Base-by-base conservation (phyloP, 352 stramenopile genomes). In the Phytophthora macrochlamydospora region DNA sequence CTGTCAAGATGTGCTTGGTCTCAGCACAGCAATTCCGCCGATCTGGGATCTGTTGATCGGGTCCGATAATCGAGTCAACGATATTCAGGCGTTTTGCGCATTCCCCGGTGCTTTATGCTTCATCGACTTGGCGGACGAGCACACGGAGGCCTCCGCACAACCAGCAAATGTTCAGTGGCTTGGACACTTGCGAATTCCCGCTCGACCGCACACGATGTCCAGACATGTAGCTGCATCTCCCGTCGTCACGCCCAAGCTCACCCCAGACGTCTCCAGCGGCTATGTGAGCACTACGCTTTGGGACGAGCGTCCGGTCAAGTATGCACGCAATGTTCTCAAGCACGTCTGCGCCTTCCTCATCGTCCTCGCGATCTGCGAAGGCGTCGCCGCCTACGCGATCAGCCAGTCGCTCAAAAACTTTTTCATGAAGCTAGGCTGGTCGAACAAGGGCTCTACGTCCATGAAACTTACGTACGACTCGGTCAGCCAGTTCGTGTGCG, bases 401-500 rank as follows among this genome's bases (percentile, higher is more conserved):
- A 83, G 79, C 65, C 76, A 88, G 59, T 80, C 74, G 2, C 72
- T 88, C 40, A 83, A 83, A 56, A 89, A 90, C 62, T 90, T 90
- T 43, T 87, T 90, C 56, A 62, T 80, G 59, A 77, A 67, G 14
- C 61, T 92, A 11, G 77, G 76, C 37, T 92, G 80, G 81, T 77
- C 69, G 40, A 86, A 75, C 63, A 24, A 24, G 18, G 18, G 18
- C 13, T 88, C 77, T 14, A 75, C 79, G 35, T 79, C 62, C 38
- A 83, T 92, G 79, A 90, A 90, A 62, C 78, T 72, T 18, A 88
- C 81, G 7, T 90, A 80, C 67, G 83, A 83, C 40, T 90, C 81
- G 12, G 65, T 91, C 18, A 85, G 71, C 24, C 85, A 91, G 69
- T 73, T 91, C 56, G 65, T 76, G 11, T 82, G 77, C 32, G 69